These are phyloP conservation scores for Tetracladium setigerum DNA, from an alignment of 495 filamentous ascomycete genomes.

Conservation along the genomic window DNA sequence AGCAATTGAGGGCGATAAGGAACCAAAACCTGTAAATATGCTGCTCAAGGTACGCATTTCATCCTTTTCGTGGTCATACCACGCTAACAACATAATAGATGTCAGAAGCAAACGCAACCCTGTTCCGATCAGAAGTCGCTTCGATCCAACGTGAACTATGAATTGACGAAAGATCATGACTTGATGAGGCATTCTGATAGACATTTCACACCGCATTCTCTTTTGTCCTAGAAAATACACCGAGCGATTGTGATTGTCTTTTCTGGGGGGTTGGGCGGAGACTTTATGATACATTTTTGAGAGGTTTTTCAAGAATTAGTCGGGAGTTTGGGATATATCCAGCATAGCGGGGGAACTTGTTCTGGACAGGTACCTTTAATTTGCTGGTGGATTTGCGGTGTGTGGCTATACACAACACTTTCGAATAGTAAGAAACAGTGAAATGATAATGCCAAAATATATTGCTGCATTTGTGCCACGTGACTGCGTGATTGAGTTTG, in stretches of 20 bases:
- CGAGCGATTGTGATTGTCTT: slow-evolving; percentile 1
- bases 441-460: too few relatives aligned
- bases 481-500: too few relatives aligned
- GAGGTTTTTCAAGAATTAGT: too few relatives aligned
- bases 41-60: slow-evolving; percentile 59
- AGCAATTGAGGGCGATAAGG: slow-evolving; percentile 44
- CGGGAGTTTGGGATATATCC: slow-evolving; percentile 18
- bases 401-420: too few relatives aligned
- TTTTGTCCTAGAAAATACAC: slow-evolving; percentile 14
- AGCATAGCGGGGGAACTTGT: slow-evolving; percentile 16
- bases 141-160: slow-evolving; percentile 21
- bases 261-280: slow-evolving; percentile 1
- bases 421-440: too few relatives aligned
- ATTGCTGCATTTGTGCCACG: too few relatives aligned
- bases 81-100: slow-evolving; percentile 13
- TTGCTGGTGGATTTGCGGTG: too few relatives aligned
- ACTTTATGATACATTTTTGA: slow-evolving; percentile 1
- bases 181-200: not conserved
- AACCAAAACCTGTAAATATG: slow-evolving; percentile 49
- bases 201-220: slow-evolving; percentile 6
- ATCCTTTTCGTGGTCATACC: too few relatives aligned
- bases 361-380: not conserved
- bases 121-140: slow-evolving; percentile 21
- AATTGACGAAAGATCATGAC: slow-evolving; percentile 1
- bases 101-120: slow-evolving; percentile 18